Percentiles rank a stretch among this genome's conserved stretches.
Conservation (phyloP, 2,329 filamentous ascomycete species). For the Aspergillus fumigatiaffinis region DNA sequence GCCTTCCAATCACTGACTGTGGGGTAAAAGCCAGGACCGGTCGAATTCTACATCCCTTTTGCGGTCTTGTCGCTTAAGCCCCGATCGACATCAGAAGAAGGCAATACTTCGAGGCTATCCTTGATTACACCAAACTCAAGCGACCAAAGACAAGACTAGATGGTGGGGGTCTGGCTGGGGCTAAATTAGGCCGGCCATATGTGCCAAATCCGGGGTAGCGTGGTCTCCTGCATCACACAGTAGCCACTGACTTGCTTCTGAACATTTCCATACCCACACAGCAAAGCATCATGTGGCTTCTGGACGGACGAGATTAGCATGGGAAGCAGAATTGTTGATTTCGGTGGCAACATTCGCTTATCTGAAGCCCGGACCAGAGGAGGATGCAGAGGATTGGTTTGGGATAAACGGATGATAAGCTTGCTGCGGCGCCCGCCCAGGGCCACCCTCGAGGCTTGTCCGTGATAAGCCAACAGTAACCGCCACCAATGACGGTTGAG, state of each 20-base stretch:
- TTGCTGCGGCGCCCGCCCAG: background rate
- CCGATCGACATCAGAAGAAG: background rate
- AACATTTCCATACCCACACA: background rate
- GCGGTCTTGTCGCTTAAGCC: background rate
- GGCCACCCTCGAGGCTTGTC: background rate
- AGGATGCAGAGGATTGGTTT: background rate
- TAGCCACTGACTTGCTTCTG: background rate
- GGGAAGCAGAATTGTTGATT: background rate
- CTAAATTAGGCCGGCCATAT: background rate
- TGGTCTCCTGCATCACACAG: background rate
- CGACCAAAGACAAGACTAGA: background rate
- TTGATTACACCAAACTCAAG: background rate
- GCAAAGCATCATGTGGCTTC: background rate
- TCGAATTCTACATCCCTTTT: background rate
- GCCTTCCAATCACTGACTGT: background rate
- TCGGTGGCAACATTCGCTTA: background rate
- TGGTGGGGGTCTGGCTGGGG: background rate
- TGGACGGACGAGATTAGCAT: background rate
- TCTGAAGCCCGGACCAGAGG: background rate
- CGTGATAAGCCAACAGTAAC: background rate
- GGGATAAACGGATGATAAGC: background rate
- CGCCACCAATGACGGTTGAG: background rate
- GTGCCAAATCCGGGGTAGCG: background rate
- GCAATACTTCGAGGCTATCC: background rate
- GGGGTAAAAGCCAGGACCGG: background rate